Evolutionary conservation across 2,329 filamentous ascomycete genomes (phyloP).

Genomic region (Nannizzia gypsea): DNA sequence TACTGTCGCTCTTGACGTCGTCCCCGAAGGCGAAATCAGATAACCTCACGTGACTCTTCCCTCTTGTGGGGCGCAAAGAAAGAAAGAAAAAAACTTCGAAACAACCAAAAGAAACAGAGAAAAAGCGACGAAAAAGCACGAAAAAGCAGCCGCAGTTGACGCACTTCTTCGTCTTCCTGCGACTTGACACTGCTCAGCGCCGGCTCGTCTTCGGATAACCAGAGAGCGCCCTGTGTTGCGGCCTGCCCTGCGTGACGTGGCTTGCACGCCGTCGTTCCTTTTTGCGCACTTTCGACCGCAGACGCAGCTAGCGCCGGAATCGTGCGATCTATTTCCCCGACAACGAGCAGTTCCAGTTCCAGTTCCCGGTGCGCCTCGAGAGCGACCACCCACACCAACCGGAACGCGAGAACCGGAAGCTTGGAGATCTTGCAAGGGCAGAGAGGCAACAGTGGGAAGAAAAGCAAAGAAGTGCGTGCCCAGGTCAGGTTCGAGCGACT

Average conservation of each 20-base stretch:
- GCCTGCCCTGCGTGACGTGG: neutral
- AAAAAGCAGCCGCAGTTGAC: neutral
- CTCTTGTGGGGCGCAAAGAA: slow-evolving; percentile 1
- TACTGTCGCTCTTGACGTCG: neutral
- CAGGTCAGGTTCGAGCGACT: neutral
- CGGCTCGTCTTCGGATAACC: neutral
- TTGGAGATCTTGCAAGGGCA: neutral
- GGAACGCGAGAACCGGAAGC: neutral
- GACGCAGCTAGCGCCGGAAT: slow-evolving; percentile 1
- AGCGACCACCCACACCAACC: neutral
- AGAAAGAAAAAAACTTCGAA: neutral
- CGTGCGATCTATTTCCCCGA: slow-evolving; percentile 2
- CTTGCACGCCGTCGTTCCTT: neutral
- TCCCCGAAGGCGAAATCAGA: neutral
- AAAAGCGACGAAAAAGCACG: neutral
- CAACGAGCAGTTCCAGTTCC: neutral
- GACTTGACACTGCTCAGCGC: too few relatives aligned
- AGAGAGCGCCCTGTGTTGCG: neutral
- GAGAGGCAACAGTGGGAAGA: neutral
- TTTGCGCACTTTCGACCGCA: neutral
- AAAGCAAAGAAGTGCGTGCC: neutral
- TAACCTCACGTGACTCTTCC: neutral
- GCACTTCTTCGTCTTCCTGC: neutral
- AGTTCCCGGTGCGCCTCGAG: too few relatives aligned
- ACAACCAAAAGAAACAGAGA: neutral